Base-by-base conservation (phyloP, 1,284 basidiomycete species). In the Kalmanozyma brasiliensis region DNA sequence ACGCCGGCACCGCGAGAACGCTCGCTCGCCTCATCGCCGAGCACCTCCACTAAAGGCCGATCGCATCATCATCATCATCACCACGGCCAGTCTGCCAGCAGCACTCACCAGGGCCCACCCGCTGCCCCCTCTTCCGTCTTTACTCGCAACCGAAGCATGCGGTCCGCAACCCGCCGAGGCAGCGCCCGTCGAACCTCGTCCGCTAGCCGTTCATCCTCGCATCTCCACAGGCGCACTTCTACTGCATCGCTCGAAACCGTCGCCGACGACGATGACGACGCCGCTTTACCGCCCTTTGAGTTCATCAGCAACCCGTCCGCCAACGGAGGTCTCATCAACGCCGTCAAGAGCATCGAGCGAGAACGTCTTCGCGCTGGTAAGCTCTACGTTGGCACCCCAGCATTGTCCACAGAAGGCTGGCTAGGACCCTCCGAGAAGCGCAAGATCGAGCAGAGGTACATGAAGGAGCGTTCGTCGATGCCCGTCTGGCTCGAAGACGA, bases 401-500 rank as follows among this genome's bases (percentile, higher is more conserved):
- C 73, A 29, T 49, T 81, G 29, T 65, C 76, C 9, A 63, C 58
- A 19, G 71, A 76, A 29, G 73, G 67, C 26, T 79, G 78, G 77
- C 62, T 79, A 10, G 68, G 76, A 3, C 46, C 60, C 11, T 10
- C 22, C 13, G 60, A 73, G 16, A 86, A 87, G 55, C 82, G 82
- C 23, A 86, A 86, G 40, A 86, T 93, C 56, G 88, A 91, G 68
- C 76, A 83, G 40, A 84, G 87, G 34, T 87, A 92, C 85, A 76
- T 85, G 44, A 83, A 86, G 6, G 84, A 90, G 71, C 84, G 86
- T 34, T 84, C 86, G 1, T 88, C 87, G 72, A 74, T 89, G 6
- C 89, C 90, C 0, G 90, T 94, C 20, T 93, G 91, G 91, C 89
- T 94, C n/a, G 76, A 79, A 9, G 82, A 82, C 52, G 74, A 77